These are phyloP conservation scores for Lactarius hatsudake DNA, from an alignment of 768 basidiomycete genomes.

Conservation along the genomic window DNA sequence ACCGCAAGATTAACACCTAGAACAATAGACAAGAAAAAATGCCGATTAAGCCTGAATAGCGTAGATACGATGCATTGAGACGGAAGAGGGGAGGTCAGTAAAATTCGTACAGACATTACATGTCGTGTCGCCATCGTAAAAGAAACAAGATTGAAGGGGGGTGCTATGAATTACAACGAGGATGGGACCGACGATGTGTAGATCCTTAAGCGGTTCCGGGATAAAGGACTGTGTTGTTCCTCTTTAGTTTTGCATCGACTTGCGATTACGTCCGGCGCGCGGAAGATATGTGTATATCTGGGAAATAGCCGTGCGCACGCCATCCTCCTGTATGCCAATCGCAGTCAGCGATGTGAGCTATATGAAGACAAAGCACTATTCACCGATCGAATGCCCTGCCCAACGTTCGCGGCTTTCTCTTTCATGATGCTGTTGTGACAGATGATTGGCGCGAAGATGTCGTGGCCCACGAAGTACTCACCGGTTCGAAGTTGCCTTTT, in stretches of 20 bases:
- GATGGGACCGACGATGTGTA: too few relatives aligned
- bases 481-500: slow-evolving; percentile 52
- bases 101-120: not conserved
- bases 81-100: not conserved
- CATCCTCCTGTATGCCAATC: slow-evolving; percentile 45
- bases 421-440: slow-evolving; percentile 47
- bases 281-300: slow-evolving; percentile 54
- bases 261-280: slow-evolving; percentile 35
- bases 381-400: slow-evolving; percentile 44
- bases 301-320: slow-evolving; percentile 54
- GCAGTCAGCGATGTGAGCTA: not conserved
- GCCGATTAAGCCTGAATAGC: not conserved
- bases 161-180: not conserved
- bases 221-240: not conserved
- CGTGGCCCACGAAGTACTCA: slow-evolving; percentile 33
- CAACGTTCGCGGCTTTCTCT: slow-evolving; percentile 52
- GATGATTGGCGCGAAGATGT: not conserved
- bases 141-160: not conserved
- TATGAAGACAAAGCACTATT: slow-evolving; percentile 17
- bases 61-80: not conserved
- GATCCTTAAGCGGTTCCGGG: too few relatives aligned
- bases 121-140: not conserved
- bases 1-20: not conserved
- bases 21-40: not conserved
- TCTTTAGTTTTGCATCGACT: slow-evolving; percentile 11